Base-by-base conservation (phyloP, 2,329 filamentous ascomycete genomes). In the Pseudocercospora vitis region DNA sequence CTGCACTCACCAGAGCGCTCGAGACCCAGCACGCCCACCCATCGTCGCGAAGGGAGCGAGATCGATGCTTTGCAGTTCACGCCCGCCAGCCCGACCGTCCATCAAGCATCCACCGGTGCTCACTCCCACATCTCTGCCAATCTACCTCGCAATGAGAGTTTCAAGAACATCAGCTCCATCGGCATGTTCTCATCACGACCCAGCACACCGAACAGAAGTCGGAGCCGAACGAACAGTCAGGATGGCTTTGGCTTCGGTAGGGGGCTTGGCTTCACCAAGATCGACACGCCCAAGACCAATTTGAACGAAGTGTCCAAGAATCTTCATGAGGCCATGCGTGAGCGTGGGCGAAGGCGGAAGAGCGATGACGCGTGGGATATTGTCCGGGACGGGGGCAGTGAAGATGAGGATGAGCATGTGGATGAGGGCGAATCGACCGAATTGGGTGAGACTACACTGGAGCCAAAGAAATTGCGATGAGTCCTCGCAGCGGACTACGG, bases 121-220 rank as follows among this genome's bases (percentile, higher is more conserved):
- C 53, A 59, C 16, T 48, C 55, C 51, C 53, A 37, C 2, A 57
- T 63, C 47, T 52, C 75, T 73, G 71, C 79, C 69, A 73, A 85
- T 81, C 61, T 85, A 1, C 91, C 92, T 7, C 85, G 88, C 56
- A 96, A 96, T 75, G 94, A 97, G 73, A 94, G 89, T 0, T 96
- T 96, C 75, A 86, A 86, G 71, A 92, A 97, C 70, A 87, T 97
- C 59, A 87, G 89, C 9, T 84, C 82, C 45, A 87, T 96, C 61
- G 89, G 88, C 57, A 86, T 99, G 73, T 99, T 97, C 74, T 90
- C 91, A 2, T 94, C 89, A 12, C 81, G 89, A 24, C 91, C 91
- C 3, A 81, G 87, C n/a, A 95, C 88, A 48, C 85, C 90, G n/a
- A 86, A 82, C 48, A 81, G 85, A 52, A 86, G 81, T 61, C 80